Base-by-base conservation (phyloP, 208 protist species). In the Trypanosoma boissoni region DNA sequence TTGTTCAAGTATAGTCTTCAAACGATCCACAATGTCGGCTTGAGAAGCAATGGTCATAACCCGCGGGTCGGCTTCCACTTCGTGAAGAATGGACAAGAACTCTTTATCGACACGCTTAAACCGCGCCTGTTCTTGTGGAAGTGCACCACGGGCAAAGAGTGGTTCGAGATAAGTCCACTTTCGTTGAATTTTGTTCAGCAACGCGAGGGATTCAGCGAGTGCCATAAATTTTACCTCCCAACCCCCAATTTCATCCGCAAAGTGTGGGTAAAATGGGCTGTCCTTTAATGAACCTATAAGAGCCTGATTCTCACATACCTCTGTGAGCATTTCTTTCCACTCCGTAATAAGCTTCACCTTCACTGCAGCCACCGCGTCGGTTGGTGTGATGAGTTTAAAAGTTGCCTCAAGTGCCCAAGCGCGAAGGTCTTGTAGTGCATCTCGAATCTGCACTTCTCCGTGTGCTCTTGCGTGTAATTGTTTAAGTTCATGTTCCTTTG, bases 151-250 rank as follows among this genome's bases (percentile, higher is more conserved):
- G 1, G 80, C 83, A 66, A 99, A 99, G 71, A 99, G 98, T 42
- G 98, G 98, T 89, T 99, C 96, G 24, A 99, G 77, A 78, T 99
- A 99, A 5, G 98, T 84, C 97, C 97, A 99, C 58, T 94, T 95
- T 34, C 97, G 86, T 84, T 99, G 98, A 64, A 99, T 97, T 41
- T 55, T 74, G 67, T 98, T 98, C 34, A 99, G 82, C 43, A 86
- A 54, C 10, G 73, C 53, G 3, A 99, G 77, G 18, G 78, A 79
- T 32, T 89, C 76, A 29, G 83, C 79, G 2, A 99, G 76, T 1
- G 82, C 64, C 8, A 78, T 51, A 12, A 99, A 78, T 71, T 97
- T 97, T 10, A 63, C 31, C 74, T 98, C 94, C 90, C 95, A 98
- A 0, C 80, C 79, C 5, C 53, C 28, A 18, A 90, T 87, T 68